Evolutionary conservation across 176 grass and related monocot species (phyloP).

Genomic region (Tuctoria greenei): DNA sequence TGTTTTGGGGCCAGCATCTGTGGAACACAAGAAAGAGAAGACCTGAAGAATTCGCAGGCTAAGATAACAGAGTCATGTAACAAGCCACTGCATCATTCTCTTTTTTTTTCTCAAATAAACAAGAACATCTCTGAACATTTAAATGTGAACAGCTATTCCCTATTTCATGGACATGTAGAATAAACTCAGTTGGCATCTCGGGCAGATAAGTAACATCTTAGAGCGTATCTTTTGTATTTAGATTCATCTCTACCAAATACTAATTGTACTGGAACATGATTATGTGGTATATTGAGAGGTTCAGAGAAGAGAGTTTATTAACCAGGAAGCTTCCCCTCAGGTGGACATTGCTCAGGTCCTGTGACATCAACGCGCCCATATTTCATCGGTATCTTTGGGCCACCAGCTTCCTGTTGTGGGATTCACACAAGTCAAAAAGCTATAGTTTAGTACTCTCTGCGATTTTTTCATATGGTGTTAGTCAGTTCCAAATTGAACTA

Average conservation of each 20-base stretch:
- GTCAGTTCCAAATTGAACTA: neutral
- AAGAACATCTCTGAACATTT: neutral
- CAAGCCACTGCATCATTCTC: slow-evolving; percentile 10
- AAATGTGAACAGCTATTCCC: neutral
- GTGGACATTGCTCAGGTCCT: slow-evolving; percentile 88
- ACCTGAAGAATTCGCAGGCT: slow-evolving; percentile 9
- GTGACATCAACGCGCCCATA: slow-evolving; percentile 90
- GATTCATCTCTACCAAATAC: neutral
- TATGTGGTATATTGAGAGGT: neutral
- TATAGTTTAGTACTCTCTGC: neutral
- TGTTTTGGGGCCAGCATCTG: slow-evolving; percentile 81
- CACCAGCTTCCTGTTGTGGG: slow-evolving; percentile 73
- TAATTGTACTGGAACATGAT: neutral
- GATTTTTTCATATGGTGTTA: neutral
- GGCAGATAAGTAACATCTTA: neutral
- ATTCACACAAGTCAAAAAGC: slow-evolving; percentile 16
- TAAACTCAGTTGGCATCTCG: neutral
- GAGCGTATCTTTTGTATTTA: neutral
- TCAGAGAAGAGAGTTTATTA: slow-evolving; percentile 20
- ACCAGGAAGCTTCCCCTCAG: slow-evolving; percentile 98
- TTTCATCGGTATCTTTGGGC: slow-evolving; percentile 89
- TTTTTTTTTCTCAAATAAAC: neutral
- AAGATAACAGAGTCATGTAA: neutral
- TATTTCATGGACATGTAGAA: slow-evolving; percentile 19
- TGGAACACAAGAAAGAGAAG: slow-evolving; percentile 12